Evolutionary conservation across 2,329 filamentous ascomycete genomes (phyloP).

Genomic region (Knoxdaviesia proteae): DNA sequence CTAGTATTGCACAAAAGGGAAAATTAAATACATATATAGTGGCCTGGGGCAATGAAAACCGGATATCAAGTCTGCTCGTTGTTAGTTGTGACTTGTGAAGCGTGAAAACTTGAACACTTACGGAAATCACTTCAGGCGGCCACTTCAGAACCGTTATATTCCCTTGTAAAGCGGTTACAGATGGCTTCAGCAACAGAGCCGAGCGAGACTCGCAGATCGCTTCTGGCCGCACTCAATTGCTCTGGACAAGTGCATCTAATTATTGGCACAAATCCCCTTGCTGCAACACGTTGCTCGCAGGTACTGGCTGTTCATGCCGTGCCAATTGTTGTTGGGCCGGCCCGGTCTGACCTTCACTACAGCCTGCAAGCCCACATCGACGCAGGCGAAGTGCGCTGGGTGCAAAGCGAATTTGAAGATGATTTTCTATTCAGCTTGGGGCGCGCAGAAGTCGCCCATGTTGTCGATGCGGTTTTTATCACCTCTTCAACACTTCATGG

Average conservation of each 20-base stretch:
- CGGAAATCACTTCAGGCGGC: no score
- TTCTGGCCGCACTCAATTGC: conserved; percentile 56
- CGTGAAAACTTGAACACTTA: no score
- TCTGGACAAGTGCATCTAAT: conserved; percentile 60
- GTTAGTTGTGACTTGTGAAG: no score
- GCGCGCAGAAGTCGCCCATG: conserved; percentile 51
- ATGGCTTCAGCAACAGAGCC: no score
- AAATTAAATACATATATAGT: no score
- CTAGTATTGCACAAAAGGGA: no score
- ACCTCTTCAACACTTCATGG: conserved; percentile 13
- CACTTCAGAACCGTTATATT: no score
- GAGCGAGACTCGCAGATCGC: conserved; percentile 16
- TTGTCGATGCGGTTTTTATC: conserved; percentile 87
- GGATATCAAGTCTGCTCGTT: no score
- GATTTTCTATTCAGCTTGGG: conserved; percentile 55
- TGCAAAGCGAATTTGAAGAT: conserved; percentile 45
- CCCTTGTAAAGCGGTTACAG: no score
- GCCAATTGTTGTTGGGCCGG: conserved; percentile 59
- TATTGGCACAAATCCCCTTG: conserved; percentile 68
- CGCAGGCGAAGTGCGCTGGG: conserved; percentile 43
- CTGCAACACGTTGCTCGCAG: conserved; percentile 62
- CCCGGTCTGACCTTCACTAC: conserved; percentile 35
- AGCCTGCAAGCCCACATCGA: conserved; percentile 42
- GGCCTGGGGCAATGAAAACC: no score
- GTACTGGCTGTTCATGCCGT: conserved; percentile 65